Percentiles rank a stretch among this genome's conserved stretches.
Evolutionary conservation across 768 basidiomycete genomes (phyloP).

Genomic region (Phlegmacium glaucopus): DNA sequence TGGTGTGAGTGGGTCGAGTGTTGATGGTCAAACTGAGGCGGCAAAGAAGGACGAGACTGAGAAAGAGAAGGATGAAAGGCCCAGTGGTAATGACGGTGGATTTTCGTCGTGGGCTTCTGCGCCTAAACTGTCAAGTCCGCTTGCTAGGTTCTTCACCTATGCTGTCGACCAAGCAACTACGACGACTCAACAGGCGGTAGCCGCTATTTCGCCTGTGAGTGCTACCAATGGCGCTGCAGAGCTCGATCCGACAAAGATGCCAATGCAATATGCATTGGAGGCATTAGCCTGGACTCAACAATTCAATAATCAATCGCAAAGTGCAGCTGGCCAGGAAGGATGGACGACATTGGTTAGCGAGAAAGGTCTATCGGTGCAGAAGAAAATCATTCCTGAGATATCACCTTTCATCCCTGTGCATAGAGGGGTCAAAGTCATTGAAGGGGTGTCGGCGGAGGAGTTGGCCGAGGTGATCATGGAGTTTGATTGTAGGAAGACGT

Average conservation of each 20-base stretch:
- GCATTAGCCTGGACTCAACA: conserved; percentile 79
- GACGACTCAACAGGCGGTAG: conserved; percentile 75
- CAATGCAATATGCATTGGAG: conserved; percentile 80
- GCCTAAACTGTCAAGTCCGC: conserved; percentile 66
- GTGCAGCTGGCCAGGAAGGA: conserved; percentile 36
- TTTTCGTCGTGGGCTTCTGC: conserved; percentile 44
- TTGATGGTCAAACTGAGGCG: conserved; percentile 23
- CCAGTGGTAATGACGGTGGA: conserved; percentile 4
- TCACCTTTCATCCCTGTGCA: conserved; percentile 82
- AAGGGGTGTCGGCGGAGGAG: conserved; percentile 93
- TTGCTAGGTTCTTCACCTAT: conserved; percentile 69
- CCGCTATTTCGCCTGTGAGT: conserved; percentile 64
- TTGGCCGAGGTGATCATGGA: conserved; percentile 70
- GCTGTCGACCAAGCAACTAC: conserved; percentile 71
- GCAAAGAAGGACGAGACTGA: conserved; percentile 2
- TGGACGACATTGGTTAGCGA: conserved; percentile 74
- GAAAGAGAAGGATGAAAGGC: conserved; percentile 12
- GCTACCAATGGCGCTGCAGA: conserved; percentile 34
- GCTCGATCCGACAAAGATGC: conserved; percentile 56
- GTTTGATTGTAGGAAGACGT: conserved; percentile 68
- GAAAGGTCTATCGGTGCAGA: conserved; percentile 72
- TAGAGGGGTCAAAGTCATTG: conserved; percentile 86
- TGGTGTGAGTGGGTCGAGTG: conserved; percentile 29
- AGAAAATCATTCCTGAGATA: conserved; percentile 71
- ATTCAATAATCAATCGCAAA: conserved; percentile 45